phyloP scores from a whole-genome alignment of 1,139 yeast species.

The Kurtzmaniella natalensis region DNA sequence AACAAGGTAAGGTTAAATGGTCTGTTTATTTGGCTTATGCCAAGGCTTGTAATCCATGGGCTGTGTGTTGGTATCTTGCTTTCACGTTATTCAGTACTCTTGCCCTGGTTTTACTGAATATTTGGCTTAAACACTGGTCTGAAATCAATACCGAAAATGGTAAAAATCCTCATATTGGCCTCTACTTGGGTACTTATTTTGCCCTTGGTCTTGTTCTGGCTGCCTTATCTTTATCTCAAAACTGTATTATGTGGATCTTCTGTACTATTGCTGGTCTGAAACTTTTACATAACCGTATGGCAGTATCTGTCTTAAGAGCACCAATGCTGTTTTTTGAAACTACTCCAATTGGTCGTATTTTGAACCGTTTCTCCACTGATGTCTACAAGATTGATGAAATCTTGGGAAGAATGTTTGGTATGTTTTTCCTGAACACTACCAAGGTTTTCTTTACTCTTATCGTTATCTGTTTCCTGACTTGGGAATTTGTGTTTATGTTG shows the following conservation, averaged over 20 bases:
- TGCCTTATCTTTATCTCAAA: constrained; percentile 59
- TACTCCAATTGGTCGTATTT: constrained; percentile 91
- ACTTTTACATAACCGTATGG: constrained; percentile 75
- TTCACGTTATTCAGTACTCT: constrained; percentile 54
- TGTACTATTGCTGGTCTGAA: constrained; percentile 84
- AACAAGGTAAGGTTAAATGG: constrained; percentile 95
- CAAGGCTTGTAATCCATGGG: constrained; percentile 76
- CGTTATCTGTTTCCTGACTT: constrained; percentile 85
- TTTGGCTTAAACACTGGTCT: constrained; percentile 98
- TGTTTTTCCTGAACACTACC: constrained; percentile 69
- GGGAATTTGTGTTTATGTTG: constrained; percentile 74
- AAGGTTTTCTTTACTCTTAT: constrained; percentile 76
- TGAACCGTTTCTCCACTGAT: constrained; percentile 93
- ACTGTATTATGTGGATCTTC: constrained; percentile 71
- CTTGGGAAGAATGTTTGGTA: constrained; percentile 76
- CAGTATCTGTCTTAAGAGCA: constrained; percentile 74
- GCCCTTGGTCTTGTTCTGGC: constrained; percentile 59
- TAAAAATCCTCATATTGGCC: constrained; percentile 63
- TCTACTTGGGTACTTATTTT: constrained; percentile 73
- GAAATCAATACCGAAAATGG: constrained; percentile 74
- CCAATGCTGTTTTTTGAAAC: constrained; percentile 98
- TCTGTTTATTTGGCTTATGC: constrained; percentile 79
- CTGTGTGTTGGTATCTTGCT: constrained; percentile 53
- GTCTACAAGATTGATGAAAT: constrained; percentile 88
- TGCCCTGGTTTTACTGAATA: constrained; percentile 51